Evolutionary conservation across 202 grass and related monocot species (phyloP).

Genomic region (Elaeis oleifera): DNA sequence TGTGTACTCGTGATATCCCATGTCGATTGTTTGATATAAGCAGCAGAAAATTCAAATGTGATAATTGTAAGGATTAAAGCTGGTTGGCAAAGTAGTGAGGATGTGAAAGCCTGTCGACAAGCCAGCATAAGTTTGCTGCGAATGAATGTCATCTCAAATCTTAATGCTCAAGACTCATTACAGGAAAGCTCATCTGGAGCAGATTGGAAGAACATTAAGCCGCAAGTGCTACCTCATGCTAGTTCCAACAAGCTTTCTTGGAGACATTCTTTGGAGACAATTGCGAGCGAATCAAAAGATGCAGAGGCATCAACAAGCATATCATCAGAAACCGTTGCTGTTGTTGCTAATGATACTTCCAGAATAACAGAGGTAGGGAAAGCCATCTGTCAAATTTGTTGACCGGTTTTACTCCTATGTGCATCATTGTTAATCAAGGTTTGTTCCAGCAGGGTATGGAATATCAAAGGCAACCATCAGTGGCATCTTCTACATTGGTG

Average conservation of each 20-base stretch:
- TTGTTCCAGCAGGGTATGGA: slow-evolving; percentile 29
- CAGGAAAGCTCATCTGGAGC: slow-evolving; percentile 53
- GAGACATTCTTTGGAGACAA: slow-evolving; percentile 58
- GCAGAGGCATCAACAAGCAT: slow-evolving; percentile 52
- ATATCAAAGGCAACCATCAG: slow-evolving; percentile 36
- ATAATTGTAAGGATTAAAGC: too few species aligned
- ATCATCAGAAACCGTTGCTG: slow-evolving; percentile 27
- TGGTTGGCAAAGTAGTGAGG: too few species aligned
- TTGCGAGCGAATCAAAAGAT: slow-evolving; percentile 45
- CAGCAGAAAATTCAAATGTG: too few species aligned
- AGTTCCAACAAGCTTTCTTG: slow-evolving; percentile 61
- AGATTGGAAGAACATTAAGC: slow-evolving; percentile 82
- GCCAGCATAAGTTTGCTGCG: background rate
- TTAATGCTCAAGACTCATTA: background rate
- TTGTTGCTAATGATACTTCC: slow-evolving; percentile 32
- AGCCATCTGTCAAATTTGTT: slow-evolving; percentile 6
- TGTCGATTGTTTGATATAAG: too few species aligned
- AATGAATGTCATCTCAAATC: background rate
- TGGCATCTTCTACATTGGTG: slow-evolving; percentile 83
- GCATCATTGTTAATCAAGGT: background rate
- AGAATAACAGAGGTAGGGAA: slow-evolving; percentile 50
- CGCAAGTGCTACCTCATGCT: slow-evolving; percentile 59
- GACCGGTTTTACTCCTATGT: background rate
- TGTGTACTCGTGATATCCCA: too few species aligned
- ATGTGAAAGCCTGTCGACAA: background rate